Evolutionary conservation across 2,329 filamentous ascomycete genomes (phyloP), one percentile per base, ranked within the genome.

Genomic region (Ceratocystis destructans): DNA sequence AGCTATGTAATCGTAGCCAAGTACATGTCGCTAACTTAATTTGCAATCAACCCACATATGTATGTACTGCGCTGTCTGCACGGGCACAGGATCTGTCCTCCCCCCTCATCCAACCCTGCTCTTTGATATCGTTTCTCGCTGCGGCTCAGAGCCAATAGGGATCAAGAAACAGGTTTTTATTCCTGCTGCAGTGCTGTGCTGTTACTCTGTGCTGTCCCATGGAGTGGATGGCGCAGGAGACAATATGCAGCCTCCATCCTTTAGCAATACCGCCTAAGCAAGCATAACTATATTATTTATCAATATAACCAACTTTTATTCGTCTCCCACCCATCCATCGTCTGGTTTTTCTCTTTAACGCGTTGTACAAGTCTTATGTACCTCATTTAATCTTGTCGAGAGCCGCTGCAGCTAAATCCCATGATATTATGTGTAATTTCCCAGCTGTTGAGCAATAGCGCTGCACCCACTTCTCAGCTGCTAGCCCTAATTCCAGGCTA

Each of bases 191-290:
- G 5, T n/a, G 28, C 55, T 33, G 28, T 31, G 55, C 53, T n/a
- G 53, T 31, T 57, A 17, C 25, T 57, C 25, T 57, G 25, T 37
- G 53, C 33, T 59, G 55, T 59, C n/a, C 48, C 31, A 33, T 59
- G 17, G 20, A 20, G 55, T 37, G 55, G 28, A 59, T 33, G 55
- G 55, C 55, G 55, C 55, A 59, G 55, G 55, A 59, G 55, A 59
- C 31, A 59, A 37, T 59, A 37, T 59, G 55, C 55, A 57, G 10
- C 50, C 25, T 55, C 25, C 53, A 22, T 57, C 53, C 53, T 57
- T 33, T 17, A n/a, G n/a, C 22, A 57, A 20, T 17, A 41, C 37
- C 37, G 37, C 37, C 37, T 41, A 41, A 15, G 37, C 37, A 41
- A 41, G 12, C 12, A 41, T 15, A 41, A 41, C 37, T 5, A 15